Conservation (phyloP, 2,329 filamentous ascomycete species). For the Aspergillus jensenii region DNA sequence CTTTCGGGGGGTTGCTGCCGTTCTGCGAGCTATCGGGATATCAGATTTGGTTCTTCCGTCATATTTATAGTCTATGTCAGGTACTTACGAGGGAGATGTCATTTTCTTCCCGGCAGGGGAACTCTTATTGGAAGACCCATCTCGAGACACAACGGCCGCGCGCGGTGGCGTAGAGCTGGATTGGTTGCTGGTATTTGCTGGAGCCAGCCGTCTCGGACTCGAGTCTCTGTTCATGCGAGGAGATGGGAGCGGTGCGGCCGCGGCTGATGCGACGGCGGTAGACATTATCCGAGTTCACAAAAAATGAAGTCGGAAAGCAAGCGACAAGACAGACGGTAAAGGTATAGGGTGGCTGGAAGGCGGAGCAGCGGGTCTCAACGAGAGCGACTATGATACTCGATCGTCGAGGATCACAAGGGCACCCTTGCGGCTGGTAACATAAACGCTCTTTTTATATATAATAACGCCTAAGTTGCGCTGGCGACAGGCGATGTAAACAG, state of each 20-base stretch:
- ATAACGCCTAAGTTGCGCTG: neutral
- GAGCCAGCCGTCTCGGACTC: constrained; percentile 45
- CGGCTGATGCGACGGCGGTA: constrained; percentile 48
- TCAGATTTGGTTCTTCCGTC: constrained; percentile 16
- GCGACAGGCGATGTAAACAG: constrained; percentile 7
- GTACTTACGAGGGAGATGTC: constrained; percentile 50
- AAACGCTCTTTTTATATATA: constrained; percentile 17
- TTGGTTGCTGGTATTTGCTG: constrained; percentile 32
- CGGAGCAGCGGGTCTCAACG: constrained; percentile 1
- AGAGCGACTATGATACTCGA: neutral
- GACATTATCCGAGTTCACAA: constrained; percentile 39
- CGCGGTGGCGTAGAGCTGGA: constrained; percentile 36
- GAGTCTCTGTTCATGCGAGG: constrained; percentile 45
- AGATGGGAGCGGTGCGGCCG: constrained; percentile 44
- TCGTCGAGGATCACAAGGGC: constrained; percentile 5
- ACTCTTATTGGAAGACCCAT: constrained; percentile 34
- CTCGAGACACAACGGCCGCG: constrained; percentile 31
- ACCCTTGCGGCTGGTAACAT: constrained; percentile 1
- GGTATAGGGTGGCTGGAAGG: constrained; percentile 2
- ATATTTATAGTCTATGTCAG: neutral
- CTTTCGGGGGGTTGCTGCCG: constrained; percentile 66
- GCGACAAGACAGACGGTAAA: neutral
- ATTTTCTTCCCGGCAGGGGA: constrained; percentile 38
- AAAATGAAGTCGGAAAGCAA: neutral
- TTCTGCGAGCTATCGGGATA: constrained; percentile 27